phyloP scores from a whole-genome alignment of 495 filamentous ascomycete genomes.

The Thermochaetoides thermophila region DNA sequence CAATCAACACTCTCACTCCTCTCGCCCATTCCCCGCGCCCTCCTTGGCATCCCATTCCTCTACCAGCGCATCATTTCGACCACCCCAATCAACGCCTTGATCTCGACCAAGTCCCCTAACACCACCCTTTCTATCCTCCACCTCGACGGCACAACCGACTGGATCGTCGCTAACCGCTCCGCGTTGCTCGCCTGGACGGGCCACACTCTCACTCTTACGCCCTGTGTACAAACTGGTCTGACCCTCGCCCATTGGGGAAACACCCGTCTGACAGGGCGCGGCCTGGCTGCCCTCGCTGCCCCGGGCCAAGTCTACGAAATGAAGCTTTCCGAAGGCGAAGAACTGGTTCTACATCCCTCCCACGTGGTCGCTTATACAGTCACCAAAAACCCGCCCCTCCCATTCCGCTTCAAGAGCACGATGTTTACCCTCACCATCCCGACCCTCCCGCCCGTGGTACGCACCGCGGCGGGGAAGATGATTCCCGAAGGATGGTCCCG shows the following conservation, averaged over 20 bases:
- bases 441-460: conserved; percentile 36
- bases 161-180: conserved; percentile 76
- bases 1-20: conserved; percentile 81
- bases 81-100: conserved; percentile 67
- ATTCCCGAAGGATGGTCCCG: conserved; percentile 37
- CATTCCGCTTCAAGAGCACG: conserved; percentile 73
- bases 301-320: conserved; percentile 80
- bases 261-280: conserved; percentile 72
- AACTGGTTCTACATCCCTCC: conserved; percentile 74
- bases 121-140: conserved; percentile 77
- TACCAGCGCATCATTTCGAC: conserved; percentile 84
- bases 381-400: conserved; percentile 53
- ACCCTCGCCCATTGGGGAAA: conserved; percentile 82
- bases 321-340: conserved; percentile 59
- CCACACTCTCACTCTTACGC: conserved; percentile 59
- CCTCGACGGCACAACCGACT: conserved; percentile 89
- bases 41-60: conserved; percentile 77
- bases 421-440: conserved; percentile 69
- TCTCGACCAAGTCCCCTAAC: conserved; percentile 69
- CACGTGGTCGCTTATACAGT: conserved; percentile 84
- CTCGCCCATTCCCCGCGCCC: conserved; percentile 60
- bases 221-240: conserved; percentile 58
- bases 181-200: conserved; percentile 94
- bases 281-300: conserved; percentile 69
- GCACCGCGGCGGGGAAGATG: conserved; percentile 22